Conservation (phyloP, 2,329 filamentous ascomycete species). For the Monilinia fructicola region DNA sequence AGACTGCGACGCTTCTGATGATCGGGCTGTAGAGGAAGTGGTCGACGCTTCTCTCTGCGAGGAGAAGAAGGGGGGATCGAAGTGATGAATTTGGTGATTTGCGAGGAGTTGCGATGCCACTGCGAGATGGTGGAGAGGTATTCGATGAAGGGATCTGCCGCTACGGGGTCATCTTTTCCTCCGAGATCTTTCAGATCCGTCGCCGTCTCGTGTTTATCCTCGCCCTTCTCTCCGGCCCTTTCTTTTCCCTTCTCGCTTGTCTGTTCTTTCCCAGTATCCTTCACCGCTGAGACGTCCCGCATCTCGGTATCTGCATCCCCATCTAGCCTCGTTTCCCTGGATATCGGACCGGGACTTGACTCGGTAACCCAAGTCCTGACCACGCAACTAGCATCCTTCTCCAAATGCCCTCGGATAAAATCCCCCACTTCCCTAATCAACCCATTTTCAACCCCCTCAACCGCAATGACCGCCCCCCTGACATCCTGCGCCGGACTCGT, state of each 20-base stretch:
- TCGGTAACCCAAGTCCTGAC: constrained; percentile 36
- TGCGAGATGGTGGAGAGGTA: constrained; percentile 67
- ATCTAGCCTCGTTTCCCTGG: background rate
- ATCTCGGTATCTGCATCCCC: constrained; percentile 29
- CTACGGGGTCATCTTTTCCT: background rate
- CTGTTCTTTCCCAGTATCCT: background rate
- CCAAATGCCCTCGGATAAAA: constrained; percentile 50
- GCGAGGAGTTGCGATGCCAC: constrained; percentile 74
- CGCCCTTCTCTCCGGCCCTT: background rate
- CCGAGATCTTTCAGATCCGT: constrained; percentile 13
- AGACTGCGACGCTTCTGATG: background rate
- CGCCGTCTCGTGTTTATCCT: background rate
- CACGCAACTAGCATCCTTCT: constrained; percentile 34
- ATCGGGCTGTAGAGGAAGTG: background rate
- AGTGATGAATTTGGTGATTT: constrained; percentile 63
- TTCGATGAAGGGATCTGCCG: constrained; percentile 47
- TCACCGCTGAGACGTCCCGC: constrained; percentile 18
- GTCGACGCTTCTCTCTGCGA: background rate
- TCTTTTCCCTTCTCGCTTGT: background rate
- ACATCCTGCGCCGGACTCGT: constrained; percentile 44
- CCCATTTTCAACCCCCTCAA: constrained; percentile 70
- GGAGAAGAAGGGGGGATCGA: constrained; percentile 29
- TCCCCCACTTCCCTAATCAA: constrained; percentile 58
- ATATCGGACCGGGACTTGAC: constrained; percentile 2
- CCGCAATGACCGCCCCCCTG: constrained; percentile 77